Evolutionary conservation across 306 rosid genomes (phyloP), one percentile per base, ranked within the genome.

Genomic region (Cucumis melo): DNA sequence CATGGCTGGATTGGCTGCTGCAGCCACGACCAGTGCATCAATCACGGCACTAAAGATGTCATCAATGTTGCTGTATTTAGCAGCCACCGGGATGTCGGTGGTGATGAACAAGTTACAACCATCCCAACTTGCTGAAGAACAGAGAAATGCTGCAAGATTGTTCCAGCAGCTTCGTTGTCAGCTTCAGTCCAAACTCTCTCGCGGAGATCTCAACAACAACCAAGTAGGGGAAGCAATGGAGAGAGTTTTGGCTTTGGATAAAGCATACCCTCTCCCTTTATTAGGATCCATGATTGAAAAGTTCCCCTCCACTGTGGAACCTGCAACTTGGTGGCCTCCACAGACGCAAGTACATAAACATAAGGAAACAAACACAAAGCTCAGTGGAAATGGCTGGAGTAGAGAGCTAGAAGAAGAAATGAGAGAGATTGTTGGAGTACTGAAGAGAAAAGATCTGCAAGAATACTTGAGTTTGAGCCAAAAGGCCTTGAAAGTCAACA

Each of bases 241-340:
- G 81, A 91, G 81, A 68, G 90, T 91, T 15, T 74, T 93, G 80
- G 97, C 96, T n/a, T 62, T 93, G 78, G 97, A 93, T 73, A 85
- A 57, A 64, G 96, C 98, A 11, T 91, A 81, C 71, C 98, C 97
- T 42, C 93, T 93, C 86, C 96, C 98, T 60, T 51, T 93, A 17
- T 42, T 93, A 17, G 96, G 97, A 12, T 13, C 89, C 57, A 91
- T 93, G 97, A 82, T 89, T 17, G 97, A 93, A 23, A 93, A 91
- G 13, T 85, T 91, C 59, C 96, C 97, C 32, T 36, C 77, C 64
- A 79, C 51, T 12, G 86, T 82, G 19, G 85, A 91, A 54, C 92
- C 98, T 34, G 85, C 98, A 21, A 81, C 85, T 36, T 93, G 96
- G 96, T 93, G 98, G 98, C 97, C 96, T 58, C 84, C 32, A 59